phyloP scores from a whole-genome alignment of 768 basidiomycete species.

The Boletus speciosus region DNA sequence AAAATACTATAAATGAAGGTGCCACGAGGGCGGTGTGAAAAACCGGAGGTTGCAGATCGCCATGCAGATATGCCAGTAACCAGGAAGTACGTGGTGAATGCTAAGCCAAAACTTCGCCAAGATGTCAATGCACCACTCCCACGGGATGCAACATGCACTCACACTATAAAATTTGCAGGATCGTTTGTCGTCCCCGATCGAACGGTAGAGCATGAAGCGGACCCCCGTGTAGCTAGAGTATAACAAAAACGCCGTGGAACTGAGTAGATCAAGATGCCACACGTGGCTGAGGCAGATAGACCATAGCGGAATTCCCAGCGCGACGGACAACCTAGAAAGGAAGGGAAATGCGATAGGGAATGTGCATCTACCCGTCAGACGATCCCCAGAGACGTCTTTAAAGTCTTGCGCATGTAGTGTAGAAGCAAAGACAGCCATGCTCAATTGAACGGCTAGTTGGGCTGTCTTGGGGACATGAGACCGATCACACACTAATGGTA shows the following conservation, averaged over 20 bases:
- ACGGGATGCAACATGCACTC: not conserved
- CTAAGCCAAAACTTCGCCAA: slow-evolving; percentile 14
- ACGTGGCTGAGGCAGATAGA: slow-evolving; percentile 19
- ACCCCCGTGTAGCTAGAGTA: slow-evolving; percentile 18
- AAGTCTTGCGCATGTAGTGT: slow-evolving; percentile 34
- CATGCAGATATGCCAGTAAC: slow-evolving; percentile 6
- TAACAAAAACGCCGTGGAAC: slow-evolving; percentile 11
- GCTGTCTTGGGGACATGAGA: slow-evolving; percentile 7
- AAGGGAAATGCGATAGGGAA: slow-evolving; percentile 40
- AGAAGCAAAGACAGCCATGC: slow-evolving; percentile 26
- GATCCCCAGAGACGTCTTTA: slow-evolving; percentile 40
- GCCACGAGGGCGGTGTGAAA: not conserved
- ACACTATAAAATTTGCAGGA: slow-evolving; percentile 26
- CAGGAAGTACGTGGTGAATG: slow-evolving; percentile 14
- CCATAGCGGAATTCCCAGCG: slow-evolving; percentile 23
- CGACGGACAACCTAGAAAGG: slow-evolving; percentile 14
- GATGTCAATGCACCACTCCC: not conserved
- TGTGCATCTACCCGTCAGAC: slow-evolving; percentile 32
- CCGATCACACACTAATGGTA: slow-evolving; percentile 13
- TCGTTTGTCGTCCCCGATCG: slow-evolving; percentile 14
- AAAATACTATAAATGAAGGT: not conserved
- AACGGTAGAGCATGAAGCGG: slow-evolving; percentile 18
- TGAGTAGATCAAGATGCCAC: slow-evolving; percentile 18
- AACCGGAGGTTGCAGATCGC: not conserved
- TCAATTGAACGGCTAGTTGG: slow-evolving; percentile 25